Percentiles rank a stretch among this genome's conserved stretches.
phyloP scores from a whole-genome alignment of 306 rosid genomes.

The Senna siamea region DNA sequence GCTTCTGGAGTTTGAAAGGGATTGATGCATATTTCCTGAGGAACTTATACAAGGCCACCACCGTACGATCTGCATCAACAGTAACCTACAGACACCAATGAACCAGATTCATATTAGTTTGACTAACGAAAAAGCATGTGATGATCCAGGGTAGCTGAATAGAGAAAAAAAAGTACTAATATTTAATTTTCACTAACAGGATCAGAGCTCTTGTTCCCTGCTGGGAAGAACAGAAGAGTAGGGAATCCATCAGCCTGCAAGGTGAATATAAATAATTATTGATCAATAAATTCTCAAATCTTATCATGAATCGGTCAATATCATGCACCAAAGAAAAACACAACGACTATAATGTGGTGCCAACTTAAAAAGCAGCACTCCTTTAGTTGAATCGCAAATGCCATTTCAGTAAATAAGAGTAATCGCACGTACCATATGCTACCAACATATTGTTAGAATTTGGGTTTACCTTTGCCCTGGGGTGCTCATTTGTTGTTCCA shows the following conservation, averaged over 20 bases:
- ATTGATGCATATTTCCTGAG: conserved; percentile 89
- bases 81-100: conserved; percentile 58
- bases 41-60: conserved; percentile 94
- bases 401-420: conserved; percentile 20
- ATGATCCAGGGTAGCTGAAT: conserved; percentile 13
- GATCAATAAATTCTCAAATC: background rate
- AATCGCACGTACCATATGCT: conserved; percentile 40
- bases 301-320: conserved; percentile 3
- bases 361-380: conserved; percentile 1
- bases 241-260: conserved; percentile 60
- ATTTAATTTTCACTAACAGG: conserved; percentile 45
- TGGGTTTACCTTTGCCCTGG: conserved; percentile 86
- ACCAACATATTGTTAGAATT: conserved; percentile 7
- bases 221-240: conserved; percentile 56
- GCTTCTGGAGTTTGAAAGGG: conserved; percentile 97
- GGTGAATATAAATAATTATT: background rate
- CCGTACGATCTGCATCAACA: conserved; percentile 89
- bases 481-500: conserved; percentile 98
- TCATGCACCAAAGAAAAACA: background rate
- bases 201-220: conserved; percentile 47
- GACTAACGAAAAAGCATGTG: background rate
- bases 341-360: background rate
- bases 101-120: conserved; percentile 29
- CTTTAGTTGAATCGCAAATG: conserved; percentile 6
- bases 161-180: background rate